Percentiles rank a stretch among this genome's conserved stretches.
phyloP scores from a whole-genome alignment of 176 grass and related monocot species.

The Triticum monococcum region DNA sequence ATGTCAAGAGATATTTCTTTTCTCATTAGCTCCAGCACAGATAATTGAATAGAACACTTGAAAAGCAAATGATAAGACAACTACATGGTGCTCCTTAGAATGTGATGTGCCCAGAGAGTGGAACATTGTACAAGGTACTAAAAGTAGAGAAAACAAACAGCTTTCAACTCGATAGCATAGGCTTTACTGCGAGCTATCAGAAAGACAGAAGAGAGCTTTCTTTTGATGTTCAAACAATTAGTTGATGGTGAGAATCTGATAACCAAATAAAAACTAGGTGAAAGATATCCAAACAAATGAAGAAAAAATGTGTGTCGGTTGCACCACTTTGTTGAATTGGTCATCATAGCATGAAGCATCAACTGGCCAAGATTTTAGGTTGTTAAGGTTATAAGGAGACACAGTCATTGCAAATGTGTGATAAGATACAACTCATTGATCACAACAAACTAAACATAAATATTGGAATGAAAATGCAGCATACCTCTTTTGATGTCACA shows the following conservation, averaged over 20 bases:
- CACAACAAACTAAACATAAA: neutral
- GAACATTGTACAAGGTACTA: neutral
- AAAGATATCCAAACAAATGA: neutral
- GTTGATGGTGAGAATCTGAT: neutral
- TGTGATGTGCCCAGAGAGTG: neutral
- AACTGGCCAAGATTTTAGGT: neutral
- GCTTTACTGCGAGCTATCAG: neutral
- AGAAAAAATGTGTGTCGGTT: neutral
- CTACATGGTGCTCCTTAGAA: neutral
- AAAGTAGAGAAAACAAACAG: neutral
- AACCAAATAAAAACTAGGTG: neutral
- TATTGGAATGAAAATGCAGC: neutral
- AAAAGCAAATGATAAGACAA: neutral
- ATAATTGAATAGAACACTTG: neutral
- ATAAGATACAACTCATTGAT: neutral
- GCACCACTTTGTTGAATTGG: neutral
- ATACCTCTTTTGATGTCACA: conserved; percentile 69
- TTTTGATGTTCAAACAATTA: neutral
- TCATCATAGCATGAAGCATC: neutral
- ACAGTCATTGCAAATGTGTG: neutral
- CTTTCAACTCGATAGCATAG: neutral
- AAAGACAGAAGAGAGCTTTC: neutral
- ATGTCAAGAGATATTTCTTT: neutral
- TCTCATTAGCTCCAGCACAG: neutral
- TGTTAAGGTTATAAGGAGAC: neutral